Evolutionary conservation across 2,329 filamentous ascomycete genomes (phyloP).

Genomic region (Phyllosticta ampelicida): DNA sequence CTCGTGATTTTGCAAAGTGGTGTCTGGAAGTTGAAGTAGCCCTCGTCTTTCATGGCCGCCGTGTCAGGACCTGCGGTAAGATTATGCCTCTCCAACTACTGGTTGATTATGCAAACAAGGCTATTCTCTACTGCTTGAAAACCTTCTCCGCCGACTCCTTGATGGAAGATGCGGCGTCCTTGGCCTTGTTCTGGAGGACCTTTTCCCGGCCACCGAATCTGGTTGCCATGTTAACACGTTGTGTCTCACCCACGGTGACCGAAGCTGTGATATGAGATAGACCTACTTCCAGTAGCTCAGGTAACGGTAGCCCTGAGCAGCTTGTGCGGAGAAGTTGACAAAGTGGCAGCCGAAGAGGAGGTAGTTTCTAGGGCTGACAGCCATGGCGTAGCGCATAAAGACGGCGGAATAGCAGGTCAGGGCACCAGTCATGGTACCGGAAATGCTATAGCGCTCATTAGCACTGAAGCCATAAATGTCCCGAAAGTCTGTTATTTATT

Average conservation of each 20-base stretch:
- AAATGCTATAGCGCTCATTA: conserved; percentile 40
- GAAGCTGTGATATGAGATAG: neutral
- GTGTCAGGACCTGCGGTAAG: neutral
- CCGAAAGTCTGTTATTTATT: neutral
- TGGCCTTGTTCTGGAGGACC: conserved; percentile 26
- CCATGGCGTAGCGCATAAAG: conserved; percentile 58
- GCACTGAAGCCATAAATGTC: neutral
- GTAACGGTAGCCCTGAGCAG: conserved; percentile 52
- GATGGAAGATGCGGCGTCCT: conserved; percentile 22
- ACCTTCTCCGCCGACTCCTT: conserved; percentile 12
- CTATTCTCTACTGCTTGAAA: neutral
- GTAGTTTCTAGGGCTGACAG: conserved; percentile 54
- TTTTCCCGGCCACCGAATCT: conserved; percentile 36
- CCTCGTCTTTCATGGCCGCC: neutral
- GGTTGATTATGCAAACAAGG: neutral
- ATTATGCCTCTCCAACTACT: neutral
- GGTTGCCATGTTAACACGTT: neutral
- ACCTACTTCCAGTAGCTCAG: conserved; percentile 46
- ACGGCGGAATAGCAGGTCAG: conserved; percentile 50
- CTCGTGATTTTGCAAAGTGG: neutral
- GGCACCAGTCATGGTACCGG: conserved; percentile 52
- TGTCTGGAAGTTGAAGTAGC: neutral
- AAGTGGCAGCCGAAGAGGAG: conserved; percentile 58
- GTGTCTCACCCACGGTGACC: neutral
- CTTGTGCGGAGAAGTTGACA: conserved; percentile 52